A percentile compares a stretch with the other conserved stretches of the same genome.
Evolutionary conservation across 2,329 filamentous ascomycete species (phyloP).

Genomic region (Penicillium brasilianum): DNA sequence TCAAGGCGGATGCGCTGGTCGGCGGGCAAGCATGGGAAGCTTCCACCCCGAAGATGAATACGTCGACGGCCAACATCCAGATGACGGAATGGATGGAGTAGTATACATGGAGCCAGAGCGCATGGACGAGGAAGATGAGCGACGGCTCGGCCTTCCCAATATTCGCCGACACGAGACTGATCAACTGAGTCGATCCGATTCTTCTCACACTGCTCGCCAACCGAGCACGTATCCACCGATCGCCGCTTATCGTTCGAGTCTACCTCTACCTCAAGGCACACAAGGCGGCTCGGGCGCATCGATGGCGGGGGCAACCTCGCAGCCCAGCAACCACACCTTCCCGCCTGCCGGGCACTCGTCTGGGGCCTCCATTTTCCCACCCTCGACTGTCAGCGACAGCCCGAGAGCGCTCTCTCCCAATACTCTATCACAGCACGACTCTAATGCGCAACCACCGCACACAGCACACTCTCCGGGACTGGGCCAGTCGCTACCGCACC

Average conservation of each 20-base stretch:
- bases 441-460: constrained; percentile 47
- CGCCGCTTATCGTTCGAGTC: constrained; percentile 60
- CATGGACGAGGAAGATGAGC: constrained; percentile 57
- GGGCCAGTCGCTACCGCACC: constrained; percentile 46
- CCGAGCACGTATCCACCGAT: constrained; percentile 79
- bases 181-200: constrained; percentile 50
- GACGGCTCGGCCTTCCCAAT: constrained; percentile 64
- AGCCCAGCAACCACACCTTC: constrained; percentile 46
- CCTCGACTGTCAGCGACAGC: constrained; percentile 79
- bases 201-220: constrained; percentile 68
- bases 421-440: constrained; percentile 45
- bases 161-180: constrained; percentile 74
- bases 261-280: constrained; percentile 65
- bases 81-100: constrained; percentile 67
- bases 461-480: constrained; percentile 50
- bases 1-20: constrained; percentile 90
- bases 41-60: constrained; percentile 80
- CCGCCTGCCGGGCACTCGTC: constrained; percentile 46
- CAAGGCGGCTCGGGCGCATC: constrained; percentile 62
- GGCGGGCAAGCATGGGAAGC: constrained; percentile 81
- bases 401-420: constrained; percentile 74
- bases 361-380: constrained; percentile 68
- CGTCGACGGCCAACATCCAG: constrained; percentile 50
- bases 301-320: constrained; percentile 57
- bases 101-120: constrained; percentile 61